Base-by-base conservation (phyloP, 768 basidiomycete genomes). In the Kwoniella europaea region DNA sequence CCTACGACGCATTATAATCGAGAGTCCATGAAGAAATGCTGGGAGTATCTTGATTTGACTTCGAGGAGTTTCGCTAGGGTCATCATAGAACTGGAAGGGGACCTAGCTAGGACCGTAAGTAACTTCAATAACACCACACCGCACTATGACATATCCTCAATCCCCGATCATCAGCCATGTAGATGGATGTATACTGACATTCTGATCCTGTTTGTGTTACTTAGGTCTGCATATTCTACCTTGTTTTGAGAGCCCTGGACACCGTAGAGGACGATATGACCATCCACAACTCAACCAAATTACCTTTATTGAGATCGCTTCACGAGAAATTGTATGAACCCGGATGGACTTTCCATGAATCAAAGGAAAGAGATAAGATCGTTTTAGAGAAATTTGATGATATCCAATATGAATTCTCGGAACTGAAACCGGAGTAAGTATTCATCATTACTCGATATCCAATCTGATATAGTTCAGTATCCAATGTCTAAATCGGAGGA, bases 181-280 rank as follows among this genome's bases (percentile, higher is more conserved):
- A 50, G 13, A 50, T 18, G 46, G 46, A 50, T 50, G 13, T 50
- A 50, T 16, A 50, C 18, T 50, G 46, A 50, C 6, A 50, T 15
- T 20, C 13, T 24, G 0, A 13, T 50, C 18, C 53, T n/a, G 16
- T 29, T 56, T 35, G 35, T 7, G 0, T 35, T 35, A 35, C 35
- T 9, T 62, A 97, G 96, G 90, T 98, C 74, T 94, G 92, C 82
- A 84, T 98, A 70, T 98, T 97, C 84, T 99, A 98, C 84, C 88
- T 99, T 54, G 91, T 95, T 5, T 87, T 99, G 6, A 89, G 96
- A 22, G 97, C 90, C 5, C 86, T 98, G n/a, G 96, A 99, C 83
- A 99, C 96, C 4, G 89, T 99, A 73, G 96, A 98, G 83, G 96
- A 99, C 83, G 96, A 99, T 85, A 98, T 98, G 94, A 92, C 94